phyloP scores from a whole-genome alignment of 75 land plant genomes.

The Pseudotsuga menziesii region DNA sequence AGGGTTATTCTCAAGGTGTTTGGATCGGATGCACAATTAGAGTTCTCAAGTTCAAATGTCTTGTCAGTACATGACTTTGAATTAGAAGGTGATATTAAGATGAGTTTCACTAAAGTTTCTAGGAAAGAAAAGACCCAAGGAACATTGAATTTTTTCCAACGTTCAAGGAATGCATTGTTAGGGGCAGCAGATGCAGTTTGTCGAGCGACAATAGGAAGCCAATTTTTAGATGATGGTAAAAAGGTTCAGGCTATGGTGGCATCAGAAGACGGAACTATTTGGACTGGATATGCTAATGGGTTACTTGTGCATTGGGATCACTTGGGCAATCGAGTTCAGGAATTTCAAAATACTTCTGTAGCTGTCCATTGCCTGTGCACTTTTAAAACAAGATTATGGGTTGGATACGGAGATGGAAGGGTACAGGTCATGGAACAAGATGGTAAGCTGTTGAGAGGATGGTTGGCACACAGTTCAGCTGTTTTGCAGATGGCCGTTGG shows the following conservation, averaged over 20 bases:
- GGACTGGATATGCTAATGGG: conserved; percentile 85
- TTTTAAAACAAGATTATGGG: conserved; percentile 66
- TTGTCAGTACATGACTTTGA: conserved; percentile 31
- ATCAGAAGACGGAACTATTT: conserved; percentile 73
- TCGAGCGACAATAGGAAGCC: conserved; percentile 72
- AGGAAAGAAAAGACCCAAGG: conserved; percentile 76
- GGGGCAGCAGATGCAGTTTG: conserved; percentile 99
- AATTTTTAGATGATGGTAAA: conserved; percentile 62
- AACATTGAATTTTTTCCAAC: conserved; percentile 67
- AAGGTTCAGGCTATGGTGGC: conserved; percentile 70
- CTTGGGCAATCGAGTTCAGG: conserved; percentile 66
- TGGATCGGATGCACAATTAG: conserved; percentile 68
- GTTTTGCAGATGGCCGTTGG: conserved; percentile 69
- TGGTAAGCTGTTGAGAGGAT: conserved; percentile 59
- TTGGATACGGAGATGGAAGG: conserved; percentile 78
- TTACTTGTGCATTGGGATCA: conserved; percentile 78
- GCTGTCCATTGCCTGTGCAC: conserved; percentile 67
- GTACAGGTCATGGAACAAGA: conserved; percentile 61
- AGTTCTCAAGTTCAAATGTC: conserved; percentile 41
- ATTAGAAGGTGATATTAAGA: conserved; percentile 57
- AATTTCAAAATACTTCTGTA: conserved; percentile 43
- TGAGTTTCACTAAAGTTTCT: conserved; percentile 28
- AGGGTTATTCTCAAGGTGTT: conserved; percentile 77
- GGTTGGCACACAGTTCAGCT: conserved; percentile 76
- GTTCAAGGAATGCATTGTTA: conserved; percentile 82